Conservation (phyloP, 2,329 filamentous ascomycete genomes). For the Microsporum audouinii region DNA sequence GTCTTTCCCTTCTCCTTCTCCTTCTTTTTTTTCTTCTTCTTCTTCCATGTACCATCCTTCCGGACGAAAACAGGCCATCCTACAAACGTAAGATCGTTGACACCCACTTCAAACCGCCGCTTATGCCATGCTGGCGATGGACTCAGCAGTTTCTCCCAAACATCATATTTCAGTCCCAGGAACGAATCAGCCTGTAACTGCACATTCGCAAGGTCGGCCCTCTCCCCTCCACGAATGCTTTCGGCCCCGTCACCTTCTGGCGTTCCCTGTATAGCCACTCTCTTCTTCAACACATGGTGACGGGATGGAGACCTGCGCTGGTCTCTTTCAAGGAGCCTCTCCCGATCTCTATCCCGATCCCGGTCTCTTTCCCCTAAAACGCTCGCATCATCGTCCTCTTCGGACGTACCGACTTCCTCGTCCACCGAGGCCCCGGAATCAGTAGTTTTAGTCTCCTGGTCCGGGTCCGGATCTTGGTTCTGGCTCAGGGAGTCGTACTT, state of each 20-base stretch:
- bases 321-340: background rate
- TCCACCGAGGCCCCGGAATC: conserved; percentile 31
- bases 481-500: conserved; percentile 1
- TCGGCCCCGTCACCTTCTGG: background rate
- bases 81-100: conserved; percentile 69
- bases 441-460: conserved; percentile 18
- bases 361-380: background rate
- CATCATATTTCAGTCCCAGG: conserved; percentile 61
- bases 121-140: conserved; percentile 69
- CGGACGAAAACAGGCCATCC: conserved; percentile 75
- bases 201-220: background rate
- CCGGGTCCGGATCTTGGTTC: background rate
- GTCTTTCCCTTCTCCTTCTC: conserved; percentile 17
- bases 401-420: conserved; percentile 28
- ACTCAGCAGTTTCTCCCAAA: conserved; percentile 68
- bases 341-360: background rate
- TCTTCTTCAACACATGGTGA: background rate
- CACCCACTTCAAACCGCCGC: conserved; percentile 65
- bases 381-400: conserved; percentile 28
- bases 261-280: background rate
- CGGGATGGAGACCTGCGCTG: conserved; percentile 1
- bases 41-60: conserved; percentile 66
- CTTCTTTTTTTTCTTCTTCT: conserved; percentile 30
- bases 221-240: background rate
- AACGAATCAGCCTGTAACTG: conserved; percentile 42